A percentile compares a stretch with the other conserved stretches of the same genome.
Evolutionary conservation across 148 eudicot species (phyloP).

Genomic region (Amaranthus hypochondriacus): DNA sequence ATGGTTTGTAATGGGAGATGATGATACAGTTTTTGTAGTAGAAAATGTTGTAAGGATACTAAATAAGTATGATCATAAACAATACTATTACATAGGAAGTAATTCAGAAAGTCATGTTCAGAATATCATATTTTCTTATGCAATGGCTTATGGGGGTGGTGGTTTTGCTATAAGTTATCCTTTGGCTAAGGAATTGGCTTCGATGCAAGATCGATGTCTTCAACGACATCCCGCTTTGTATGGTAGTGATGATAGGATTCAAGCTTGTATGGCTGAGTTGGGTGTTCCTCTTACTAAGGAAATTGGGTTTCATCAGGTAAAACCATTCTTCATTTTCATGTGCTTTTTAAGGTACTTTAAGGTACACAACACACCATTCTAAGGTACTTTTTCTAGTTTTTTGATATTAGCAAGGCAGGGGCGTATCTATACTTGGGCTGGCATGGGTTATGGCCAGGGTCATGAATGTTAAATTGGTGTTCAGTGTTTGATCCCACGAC

Average conservation of each 20-base stretch:
- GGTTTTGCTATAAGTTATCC: slow-evolving; percentile 72
- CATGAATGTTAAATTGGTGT: too few relatives aligned
- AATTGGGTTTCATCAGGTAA: slow-evolving; percentile 37
- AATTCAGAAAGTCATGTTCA: slow-evolving; percentile 59
- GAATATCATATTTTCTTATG: slow-evolving; percentile 57
- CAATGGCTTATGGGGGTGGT: slow-evolving; percentile 92
- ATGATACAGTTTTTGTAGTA: slow-evolving; percentile 49
- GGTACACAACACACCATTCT: too few relatives aligned
- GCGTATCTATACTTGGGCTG: too few relatives aligned
- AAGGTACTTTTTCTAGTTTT: too few relatives aligned
- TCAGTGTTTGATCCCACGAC: too few relatives aligned
- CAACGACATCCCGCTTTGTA: slow-evolving; percentile 39
- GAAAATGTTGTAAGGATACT: slow-evolving; percentile 51
- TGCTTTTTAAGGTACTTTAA: too few relatives aligned
- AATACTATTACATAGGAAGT: slow-evolving; percentile 50
- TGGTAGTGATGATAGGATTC: slow-evolving; percentile 42
- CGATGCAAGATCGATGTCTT: slow-evolving; percentile 42
- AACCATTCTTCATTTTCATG: background rate
- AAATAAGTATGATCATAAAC: slow-evolving; percentile 47
- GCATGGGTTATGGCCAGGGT: too few relatives aligned
- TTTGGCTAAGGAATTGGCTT: slow-evolving; percentile 30
- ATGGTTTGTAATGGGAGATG: slow-evolving; percentile 73
- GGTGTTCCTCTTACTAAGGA: slow-evolving; percentile 42
- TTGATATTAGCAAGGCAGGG: too few relatives aligned
- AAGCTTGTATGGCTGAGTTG: slow-evolving; percentile 44